Percentiles rank a stretch among this genome's conserved stretches.
Conservation (phyloP, 192 early-diverging fungal species). For the Coemansia sp. region DNA sequence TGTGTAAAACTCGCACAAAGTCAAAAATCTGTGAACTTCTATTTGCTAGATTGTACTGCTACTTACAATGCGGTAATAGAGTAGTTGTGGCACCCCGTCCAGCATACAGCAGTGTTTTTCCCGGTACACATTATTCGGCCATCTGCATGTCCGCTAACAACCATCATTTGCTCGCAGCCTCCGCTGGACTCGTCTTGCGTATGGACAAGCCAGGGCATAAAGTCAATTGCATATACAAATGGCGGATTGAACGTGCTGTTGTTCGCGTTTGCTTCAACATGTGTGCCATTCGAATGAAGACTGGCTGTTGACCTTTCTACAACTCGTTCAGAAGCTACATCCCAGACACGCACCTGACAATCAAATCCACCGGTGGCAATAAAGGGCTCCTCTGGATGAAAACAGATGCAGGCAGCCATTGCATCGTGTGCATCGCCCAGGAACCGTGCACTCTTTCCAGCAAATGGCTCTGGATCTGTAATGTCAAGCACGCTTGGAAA, state of each 20-base stretch:
- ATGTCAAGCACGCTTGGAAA: constrained; percentile 23
- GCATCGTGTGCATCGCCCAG: constrained; percentile 21
- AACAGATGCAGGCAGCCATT: constrained; percentile 35
- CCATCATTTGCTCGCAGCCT: constrained; percentile 6
- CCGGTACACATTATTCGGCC: constrained; percentile 41
- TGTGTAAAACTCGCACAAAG: background rate
- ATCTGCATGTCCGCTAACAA: constrained; percentile 51
- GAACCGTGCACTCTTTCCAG: background rate
- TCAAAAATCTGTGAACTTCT: background rate
- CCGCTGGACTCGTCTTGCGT: background rate
- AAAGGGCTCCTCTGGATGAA: constrained; percentile 28
- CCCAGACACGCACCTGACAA: constrained; percentile 38
- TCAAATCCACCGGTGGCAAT: constrained; percentile 48
- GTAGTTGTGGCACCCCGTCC: constrained; percentile 35
- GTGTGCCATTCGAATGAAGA: background rate
- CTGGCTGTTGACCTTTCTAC: background rate
- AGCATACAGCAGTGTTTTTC: constrained; percentile 9
- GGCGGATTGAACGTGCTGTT: constrained; percentile 41
- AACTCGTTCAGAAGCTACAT: constrained; percentile 30
- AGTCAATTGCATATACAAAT: constrained; percentile 47
- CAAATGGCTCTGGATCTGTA: constrained; percentile 17
- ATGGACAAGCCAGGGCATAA: constrained; percentile 10
- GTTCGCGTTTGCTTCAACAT: background rate
- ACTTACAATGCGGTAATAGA: constrained; percentile 49
- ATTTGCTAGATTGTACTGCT: background rate